Conservation (phyloP, 352 stramenopile species). For the Pythium angustatum region DNA sequence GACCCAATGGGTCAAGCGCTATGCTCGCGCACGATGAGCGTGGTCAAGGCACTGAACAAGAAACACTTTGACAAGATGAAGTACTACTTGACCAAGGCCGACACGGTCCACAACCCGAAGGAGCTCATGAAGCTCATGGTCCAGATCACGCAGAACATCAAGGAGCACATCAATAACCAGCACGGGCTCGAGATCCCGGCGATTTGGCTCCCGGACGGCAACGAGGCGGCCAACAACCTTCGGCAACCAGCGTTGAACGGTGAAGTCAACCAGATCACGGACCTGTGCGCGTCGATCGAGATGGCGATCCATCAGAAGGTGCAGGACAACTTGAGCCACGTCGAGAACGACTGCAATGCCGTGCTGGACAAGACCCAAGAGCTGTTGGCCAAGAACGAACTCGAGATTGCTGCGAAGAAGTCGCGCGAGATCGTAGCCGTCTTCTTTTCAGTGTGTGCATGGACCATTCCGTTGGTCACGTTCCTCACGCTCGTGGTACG, state of each 20-base stretch:
- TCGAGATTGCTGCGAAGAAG: constrained; percentile 44
- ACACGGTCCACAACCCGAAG: constrained; percentile 58
- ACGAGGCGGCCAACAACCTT: constrained; percentile 5
- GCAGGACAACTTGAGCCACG: constrained; percentile 60
- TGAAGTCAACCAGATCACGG: constrained; percentile 53
- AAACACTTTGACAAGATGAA: constrained; percentile 55
- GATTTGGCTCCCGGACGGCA: constrained; percentile 47
- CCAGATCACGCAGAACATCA: constrained; percentile 69
- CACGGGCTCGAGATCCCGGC: constrained; percentile 61
- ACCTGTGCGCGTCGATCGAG: constrained; percentile 42
- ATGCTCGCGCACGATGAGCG: constrained; percentile 71
- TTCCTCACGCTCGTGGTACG: constrained; percentile 48
- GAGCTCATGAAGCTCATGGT: constrained; percentile 73
- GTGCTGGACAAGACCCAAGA: constrained; percentile 34
- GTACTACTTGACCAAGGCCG: constrained; percentile 70
- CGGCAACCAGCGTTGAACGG: constrained; percentile 27
- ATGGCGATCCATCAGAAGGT: constrained; percentile 70
- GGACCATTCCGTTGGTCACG: constrained; percentile 43
- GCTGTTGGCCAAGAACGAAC: constrained; percentile 41
- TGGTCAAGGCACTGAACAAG: constrained; percentile 60
- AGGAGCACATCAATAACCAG: constrained; percentile 68
- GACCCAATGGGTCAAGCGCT: constrained; percentile 66
- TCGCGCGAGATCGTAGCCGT: constrained; percentile 45
- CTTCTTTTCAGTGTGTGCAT: constrained; percentile 46
- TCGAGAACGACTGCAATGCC: constrained; percentile 45